Percentiles rank a stretch among this genome's conserved stretches.
phyloP scores from a whole-genome alignment of 164 flowering plant species.

The Vitis cinerea region DNA sequence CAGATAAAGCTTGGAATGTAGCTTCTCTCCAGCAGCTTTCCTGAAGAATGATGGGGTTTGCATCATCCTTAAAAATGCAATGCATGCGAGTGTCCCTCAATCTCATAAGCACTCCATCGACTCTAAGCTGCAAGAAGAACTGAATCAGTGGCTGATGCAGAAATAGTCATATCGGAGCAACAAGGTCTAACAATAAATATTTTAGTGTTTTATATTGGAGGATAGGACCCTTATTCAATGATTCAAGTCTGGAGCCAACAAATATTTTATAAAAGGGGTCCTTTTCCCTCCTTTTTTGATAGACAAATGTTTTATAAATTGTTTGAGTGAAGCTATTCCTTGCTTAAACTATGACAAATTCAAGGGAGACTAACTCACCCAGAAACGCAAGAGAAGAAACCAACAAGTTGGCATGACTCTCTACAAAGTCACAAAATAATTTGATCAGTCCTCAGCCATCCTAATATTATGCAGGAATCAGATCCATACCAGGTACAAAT shows the following conservation, averaged over 20 bases:
- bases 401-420: slow-evolving; percentile 97
- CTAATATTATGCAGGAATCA: neutral
- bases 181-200: too few species aligned
- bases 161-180: neutral
- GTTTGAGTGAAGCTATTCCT: too few species aligned
- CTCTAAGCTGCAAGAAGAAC: slow-evolving; percentile 73
- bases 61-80: slow-evolving; percentile 50
- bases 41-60: slow-evolving; percentile 58
- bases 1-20: slow-evolving; percentile 65
- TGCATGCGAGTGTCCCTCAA: slow-evolving; percentile 89
- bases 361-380: slow-evolving; percentile 61
- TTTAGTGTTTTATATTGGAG: too few species aligned
- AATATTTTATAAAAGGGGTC: too few species aligned
- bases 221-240: too few species aligned
- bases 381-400: slow-evolving; percentile 95
- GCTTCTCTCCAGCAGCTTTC: slow-evolving; percentile 96
- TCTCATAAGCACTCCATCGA: slow-evolving; percentile 96
- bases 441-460: slow-evolving; percentile 1
- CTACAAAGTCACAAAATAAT: slow-evolving; percentile 39
- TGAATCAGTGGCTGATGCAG: slow-evolving; percentile 5
- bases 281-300: too few species aligned
- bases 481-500: neutral
- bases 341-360: neutral
- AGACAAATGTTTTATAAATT: too few species aligned
- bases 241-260: too few species aligned